Percentiles rank a stretch among this genome's conserved stretches.
These are phyloP conservation scores for Fusarium keratoplasticum DNA, from an alignment of 2,329 filamentous ascomycete genomes.

Conservation along the genomic window DNA sequence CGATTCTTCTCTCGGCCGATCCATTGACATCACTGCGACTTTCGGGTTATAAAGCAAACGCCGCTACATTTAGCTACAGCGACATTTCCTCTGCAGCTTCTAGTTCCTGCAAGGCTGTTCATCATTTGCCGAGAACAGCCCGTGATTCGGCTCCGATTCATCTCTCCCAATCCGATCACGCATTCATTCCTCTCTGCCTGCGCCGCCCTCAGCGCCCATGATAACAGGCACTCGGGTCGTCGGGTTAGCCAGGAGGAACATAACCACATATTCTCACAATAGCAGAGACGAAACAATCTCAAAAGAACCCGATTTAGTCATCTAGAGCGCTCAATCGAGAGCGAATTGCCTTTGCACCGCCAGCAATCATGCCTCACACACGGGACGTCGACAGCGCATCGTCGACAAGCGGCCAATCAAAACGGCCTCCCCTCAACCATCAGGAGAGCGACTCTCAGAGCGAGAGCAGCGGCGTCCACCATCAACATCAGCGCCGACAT, in stretches of 20 bases:
- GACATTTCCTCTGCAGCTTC: not conserved
- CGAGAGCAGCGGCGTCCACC: slow-evolving; percentile 45
- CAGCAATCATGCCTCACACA: slow-evolving; percentile 56
- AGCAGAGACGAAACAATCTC: slow-evolving; percentile 17
- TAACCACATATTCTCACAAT: slow-evolving; percentile 25
- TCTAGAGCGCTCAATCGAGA: slow-evolving; percentile 13
- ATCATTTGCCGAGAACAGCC: slow-evolving; percentile 14
- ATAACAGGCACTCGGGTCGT: slow-evolving; percentile 27
- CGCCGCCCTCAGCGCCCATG: slow-evolving; percentile 31
- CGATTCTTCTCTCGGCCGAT: slow-evolving; percentile 35
- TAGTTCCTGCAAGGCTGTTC: not conserved
- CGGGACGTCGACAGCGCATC: slow-evolving; percentile 61
- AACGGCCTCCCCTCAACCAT: slow-evolving; percentile 57
- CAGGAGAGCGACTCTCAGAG: slow-evolving; percentile 52
- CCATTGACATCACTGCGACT: slow-evolving; percentile 34
- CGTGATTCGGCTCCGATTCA: not conserved
- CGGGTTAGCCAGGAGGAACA: slow-evolving; percentile 33
- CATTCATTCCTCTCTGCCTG: slow-evolving; percentile 7
- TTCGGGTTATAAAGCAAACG: slow-evolving; percentile 21
- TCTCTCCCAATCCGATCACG: slow-evolving; percentile 4
- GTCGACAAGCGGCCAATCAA: slow-evolving; percentile 65
- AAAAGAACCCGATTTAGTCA: slow-evolving; percentile 1
- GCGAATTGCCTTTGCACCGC: slow-evolving; percentile 16
- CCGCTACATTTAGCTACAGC: slow-evolving; percentile 27
- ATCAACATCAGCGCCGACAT: slow-evolving; percentile 48